These are phyloP conservation scores for Inga oerstediana DNA, from an alignment of 306 rosid species.

Conservation along the genomic window DNA sequence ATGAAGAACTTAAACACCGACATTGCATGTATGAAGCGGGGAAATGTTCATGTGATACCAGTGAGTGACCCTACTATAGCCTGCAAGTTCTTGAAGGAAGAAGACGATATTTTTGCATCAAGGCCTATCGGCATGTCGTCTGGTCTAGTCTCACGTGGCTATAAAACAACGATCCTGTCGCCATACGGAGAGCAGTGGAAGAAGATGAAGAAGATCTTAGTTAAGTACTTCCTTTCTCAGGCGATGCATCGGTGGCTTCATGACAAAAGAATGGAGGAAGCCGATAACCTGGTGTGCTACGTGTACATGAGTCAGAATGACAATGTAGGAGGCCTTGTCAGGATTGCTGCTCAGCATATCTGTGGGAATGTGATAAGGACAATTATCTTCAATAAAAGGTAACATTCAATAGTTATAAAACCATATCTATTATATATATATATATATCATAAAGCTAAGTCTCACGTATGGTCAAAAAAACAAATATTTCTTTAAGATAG, in stretches of 20 bases:
- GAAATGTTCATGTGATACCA: conserved; percentile 44
- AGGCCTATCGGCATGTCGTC: conserved; percentile 34
- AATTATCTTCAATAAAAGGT: conserved; percentile 37
- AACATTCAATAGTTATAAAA: neutral
- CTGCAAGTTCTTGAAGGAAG: conserved; percentile 36
- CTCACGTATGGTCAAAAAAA: no score
- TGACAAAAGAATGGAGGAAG: conserved; percentile 41
- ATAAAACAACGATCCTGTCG: neutral
- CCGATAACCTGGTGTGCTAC: conserved; percentile 35
- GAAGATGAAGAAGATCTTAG: conserved; percentile 44
- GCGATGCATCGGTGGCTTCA: conserved; percentile 22
- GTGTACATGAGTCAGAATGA: neutral
- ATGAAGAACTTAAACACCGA: conserved; percentile 44
- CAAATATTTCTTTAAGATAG: no score
- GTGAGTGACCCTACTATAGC: conserved; percentile 40
- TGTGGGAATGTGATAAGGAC: conserved; percentile 27
- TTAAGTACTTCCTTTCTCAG: conserved; percentile 9
- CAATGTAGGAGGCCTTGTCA: neutral
- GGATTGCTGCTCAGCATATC: conserved; percentile 29
- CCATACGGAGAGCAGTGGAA: conserved; percentile 35
- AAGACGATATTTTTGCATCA: conserved; percentile 40
- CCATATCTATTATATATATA: no score
- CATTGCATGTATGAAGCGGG: conserved; percentile 52
- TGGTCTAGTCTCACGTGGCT: conserved; percentile 16
- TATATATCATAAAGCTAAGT: no score